Base-by-base conservation (phyloP, 73 alveolate genomes). In the Uronychia setigera region DNA sequence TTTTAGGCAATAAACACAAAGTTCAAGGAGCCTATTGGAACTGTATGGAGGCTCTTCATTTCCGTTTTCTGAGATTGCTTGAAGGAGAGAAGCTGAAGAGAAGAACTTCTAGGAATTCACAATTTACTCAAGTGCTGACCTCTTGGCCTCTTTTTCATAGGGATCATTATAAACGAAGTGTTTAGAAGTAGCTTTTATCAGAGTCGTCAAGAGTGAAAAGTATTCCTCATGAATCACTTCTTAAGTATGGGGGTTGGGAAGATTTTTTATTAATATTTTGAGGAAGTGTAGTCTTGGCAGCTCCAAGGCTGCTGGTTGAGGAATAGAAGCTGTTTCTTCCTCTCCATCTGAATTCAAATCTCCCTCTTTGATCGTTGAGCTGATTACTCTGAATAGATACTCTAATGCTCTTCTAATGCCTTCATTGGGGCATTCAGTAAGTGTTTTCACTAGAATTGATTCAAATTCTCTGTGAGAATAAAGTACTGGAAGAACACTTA, bases 141-240 rank as follows among this genome's bases (percentile, higher is more conserved):
- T 76, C 81, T 76, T 76, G 19, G 28, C 31, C 59, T 26, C 58
- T 30, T 32, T 76, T 31, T 59, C 88, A 81, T 81, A 81, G 0
- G 88, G 88, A 60, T 81, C 88, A 59, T 0, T 28, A 31, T 33
- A 81, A 0, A 67, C 77, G 32, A 81, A 81, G 19, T 35, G 32
- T 0, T 46, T 9, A 0, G 88, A 33, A 29, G 30, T 34, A 33
- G 57, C n/a, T 33, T 87, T 89, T 0, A 89, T 89, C 0, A 89
- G 79, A 46, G 60, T 46, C 9, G 92, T 79, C 31, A 84, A 29
- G 30, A 89, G 80, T 35, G 76, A 67, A 79, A 89, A 89, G 34
- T 78, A 80, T 74, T 89, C 95, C 34, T 89, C 95, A 34, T 83
- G 82, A 1, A 74, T 78, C 58, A 58, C 58, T 1, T 86, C 90